Percentiles rank a stretch among this genome's conserved stretches.
These are phyloP conservation scores for Zalaria sp. DNA, from an alignment of 2,329 filamentous ascomycete genomes.

Conservation along the genomic window DNA sequence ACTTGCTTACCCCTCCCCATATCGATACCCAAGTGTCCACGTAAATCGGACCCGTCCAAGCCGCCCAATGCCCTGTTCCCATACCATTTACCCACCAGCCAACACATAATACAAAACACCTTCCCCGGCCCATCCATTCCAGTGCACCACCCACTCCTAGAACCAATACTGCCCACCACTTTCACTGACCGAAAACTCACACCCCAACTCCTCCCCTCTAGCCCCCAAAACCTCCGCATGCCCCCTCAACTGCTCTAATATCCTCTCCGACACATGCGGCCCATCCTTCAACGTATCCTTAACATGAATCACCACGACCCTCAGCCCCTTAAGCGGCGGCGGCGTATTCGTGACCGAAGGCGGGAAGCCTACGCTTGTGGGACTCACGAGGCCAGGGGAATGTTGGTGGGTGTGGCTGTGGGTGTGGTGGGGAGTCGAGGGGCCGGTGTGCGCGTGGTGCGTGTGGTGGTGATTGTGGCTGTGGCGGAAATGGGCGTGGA, in stretches of 20 bases:
- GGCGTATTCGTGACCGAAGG: not conserved
- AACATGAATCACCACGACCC: conserved; percentile 81
- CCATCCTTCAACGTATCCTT: conserved; percentile 75
- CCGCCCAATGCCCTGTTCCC: too few species aligned
- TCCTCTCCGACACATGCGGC: conserved; percentile 47
- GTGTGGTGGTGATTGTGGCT: not conserved
- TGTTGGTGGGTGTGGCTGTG: not conserved
- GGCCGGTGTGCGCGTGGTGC: not conserved
- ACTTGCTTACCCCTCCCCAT: too few species aligned
- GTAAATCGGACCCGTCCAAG: too few species aligned
- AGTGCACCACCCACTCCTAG: conserved; percentile 11
- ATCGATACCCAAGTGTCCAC: too few species aligned
- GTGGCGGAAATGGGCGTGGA: not conserved
- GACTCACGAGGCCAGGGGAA: not conserved
- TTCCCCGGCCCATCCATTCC: too few species aligned
- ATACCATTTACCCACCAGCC: too few species aligned
- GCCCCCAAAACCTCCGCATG: conserved; percentile 38
- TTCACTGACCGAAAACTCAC: conserved; percentile 61
- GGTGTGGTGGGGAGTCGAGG: too few species aligned
- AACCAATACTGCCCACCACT: conserved; percentile 46
- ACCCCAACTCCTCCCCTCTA: conserved; percentile 50
- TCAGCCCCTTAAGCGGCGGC: conserved; percentile 53
- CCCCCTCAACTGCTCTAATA: conserved; percentile 53
- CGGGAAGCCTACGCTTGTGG: not conserved
- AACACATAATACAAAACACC: too few species aligned